Evolutionary conservation across 2,329 filamentous ascomycete species (phyloP), one percentile per base, ranked within the genome.

Genomic region (Talaromyces sp.): DNA sequence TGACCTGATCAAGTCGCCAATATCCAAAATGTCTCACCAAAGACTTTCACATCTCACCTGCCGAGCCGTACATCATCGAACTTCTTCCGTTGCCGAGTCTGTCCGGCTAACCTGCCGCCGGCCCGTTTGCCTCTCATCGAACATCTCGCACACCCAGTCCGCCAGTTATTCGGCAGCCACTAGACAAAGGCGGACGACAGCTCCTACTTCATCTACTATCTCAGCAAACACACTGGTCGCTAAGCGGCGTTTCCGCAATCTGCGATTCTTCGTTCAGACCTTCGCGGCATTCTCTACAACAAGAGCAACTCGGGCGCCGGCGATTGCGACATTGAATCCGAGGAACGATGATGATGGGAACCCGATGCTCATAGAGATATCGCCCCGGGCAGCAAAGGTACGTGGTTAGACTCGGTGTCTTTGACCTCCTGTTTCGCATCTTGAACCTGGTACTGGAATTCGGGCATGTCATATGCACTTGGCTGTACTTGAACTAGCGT

Each of bases 311-410:
- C 68, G 65, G 50, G 78, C 76, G 58, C 78, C 77, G 16, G 80
- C 83, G 61, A 76, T 81, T 16, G 66, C 73, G 59, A 61, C 59
- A 48, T 72, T 76, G 63, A 96, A 98, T 73, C 90, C 92, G 0
- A 86, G 88, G 68, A 83, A 83, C 62, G 91, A 95, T 73, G 91
- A 96, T 35, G 86, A 93, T 61, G 93, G 93, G 28, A 88, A 91
- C n/a, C 85, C 88, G 21, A 92, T 96, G 87, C 80, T 81, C 69
- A 83, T 99, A 25, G 88, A 89, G 60, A 96, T 98, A 65, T 96
- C 92, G 0, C 84, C 90, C 1, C 85, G 93, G 56, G 93, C 93
- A 44, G 88, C 90, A 46, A 86, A 90, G 78, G 90, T 92, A 82
- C 57, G 81, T 73, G 3, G 8, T 46, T 21, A 46, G 7, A 16